Conservation (phyloP, 371 early-diverging fungal species). For the Mortierella sp. region DNA sequence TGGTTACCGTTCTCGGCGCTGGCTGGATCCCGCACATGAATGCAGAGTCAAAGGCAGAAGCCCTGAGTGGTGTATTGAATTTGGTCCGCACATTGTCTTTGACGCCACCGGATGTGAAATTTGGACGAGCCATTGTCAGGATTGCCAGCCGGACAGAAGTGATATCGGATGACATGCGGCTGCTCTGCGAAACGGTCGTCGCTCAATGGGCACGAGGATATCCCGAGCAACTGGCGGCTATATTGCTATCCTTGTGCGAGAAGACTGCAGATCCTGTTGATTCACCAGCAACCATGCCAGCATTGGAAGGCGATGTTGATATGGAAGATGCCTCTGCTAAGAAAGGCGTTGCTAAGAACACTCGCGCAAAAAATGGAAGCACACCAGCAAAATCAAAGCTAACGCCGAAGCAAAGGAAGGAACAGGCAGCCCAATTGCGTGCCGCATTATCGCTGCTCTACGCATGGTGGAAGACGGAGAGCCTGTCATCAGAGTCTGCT, state of each 20-base stretch:
- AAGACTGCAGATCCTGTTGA: slow-evolving; percentile 27
- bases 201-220: slow-evolving; percentile 27
- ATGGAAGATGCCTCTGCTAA: slow-evolving; percentile 16
- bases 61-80: slow-evolving; percentile 36
- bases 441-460: slow-evolving; percentile 19
- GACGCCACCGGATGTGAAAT: slow-evolving; percentile 25
- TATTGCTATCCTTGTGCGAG: slow-evolving; percentile 39
- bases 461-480: slow-evolving; percentile 21
- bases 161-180: slow-evolving; percentile 37
- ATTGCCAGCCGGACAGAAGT: slow-evolving; percentile 21
- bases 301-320: slow-evolving; percentile 11
- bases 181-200: slow-evolving; percentile 25
- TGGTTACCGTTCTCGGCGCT: slow-evolving; percentile 20
- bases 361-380: slow-evolving; percentile 10
- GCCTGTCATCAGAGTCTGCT: not conserved
- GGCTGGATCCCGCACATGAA: slow-evolving; percentile 36
- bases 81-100: slow-evolving; percentile 27
- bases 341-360: slow-evolving; percentile 11
- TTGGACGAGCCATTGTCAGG: slow-evolving; percentile 29
- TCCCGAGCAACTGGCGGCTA: slow-evolving; percentile 32
- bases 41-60: slow-evolving; percentile 16
- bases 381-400: slow-evolving; percentile 18
- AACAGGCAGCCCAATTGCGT: slow-evolving; percentile 30
- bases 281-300: not conserved
- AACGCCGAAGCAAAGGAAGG: slow-evolving; percentile 37